Base-by-base conservation (phyloP, 1,139 yeast genomes). In the Scheffersomyces stambukii region DNA sequence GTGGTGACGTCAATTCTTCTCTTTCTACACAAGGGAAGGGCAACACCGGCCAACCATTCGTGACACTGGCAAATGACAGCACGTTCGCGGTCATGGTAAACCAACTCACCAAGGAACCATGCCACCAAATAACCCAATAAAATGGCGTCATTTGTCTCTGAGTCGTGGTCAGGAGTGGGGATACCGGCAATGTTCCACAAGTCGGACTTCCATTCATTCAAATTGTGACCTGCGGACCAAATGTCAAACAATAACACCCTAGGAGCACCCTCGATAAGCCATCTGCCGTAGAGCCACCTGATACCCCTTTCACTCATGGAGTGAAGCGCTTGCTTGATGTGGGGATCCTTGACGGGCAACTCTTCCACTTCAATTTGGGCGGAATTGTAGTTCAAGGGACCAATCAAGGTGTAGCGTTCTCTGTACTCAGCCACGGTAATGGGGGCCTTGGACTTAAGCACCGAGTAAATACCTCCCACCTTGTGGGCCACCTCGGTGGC, bases 181-280 rank as follows among this genome's bases (percentile, higher is more conserved):
- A 91, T 86, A 1, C 95, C 95, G 8, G 93, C 91, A 27, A 77
- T 65, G 37, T 76, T 75, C 98, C 98, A 91, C 41, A 91, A 64
- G 55, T 91, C 97, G 0, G 88, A 64, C 55, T 88, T 91, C 98
- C 98, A 91, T 49, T 91, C 97, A 50, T 81, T 78, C 45, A 91
- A 64, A 52, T 72, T 70, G 41, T 66, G 64, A 35, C 69, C 60
- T 4, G 91, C 95, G 7, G 94, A 81, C 32, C 79, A 75, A 38
- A 86, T 70, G 53, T 91, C 97, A 50, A 91, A 91, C 29, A 91
- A 64, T 27, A 91, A 66, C 16, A 91, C 97, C 28, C 95, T 65
- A 10, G 98, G 98, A 2, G 97, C 95, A 14, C 97, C 96, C 54
- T 91, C 98, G 48, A 91, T 86, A 48, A 91, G 75, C 98, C 98